Evolutionary conservation across 1,284 basidiomycete species (phyloP).

Genomic region (Ceratobasidium sp.): DNA sequence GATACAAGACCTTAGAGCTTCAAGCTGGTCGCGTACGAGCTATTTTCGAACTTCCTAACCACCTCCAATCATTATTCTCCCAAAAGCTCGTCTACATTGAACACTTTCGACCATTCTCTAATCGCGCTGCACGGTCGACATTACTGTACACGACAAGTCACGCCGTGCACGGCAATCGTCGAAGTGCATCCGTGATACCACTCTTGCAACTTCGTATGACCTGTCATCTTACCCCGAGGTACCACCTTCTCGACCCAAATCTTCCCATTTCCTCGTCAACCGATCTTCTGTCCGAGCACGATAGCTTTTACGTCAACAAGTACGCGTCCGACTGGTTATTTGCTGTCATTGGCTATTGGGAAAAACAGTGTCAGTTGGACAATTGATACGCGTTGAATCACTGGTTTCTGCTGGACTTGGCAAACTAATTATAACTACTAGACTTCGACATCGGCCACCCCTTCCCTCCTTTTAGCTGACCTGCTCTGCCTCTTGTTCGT

Average conservation of each 20-base stretch:
- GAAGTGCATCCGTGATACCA: not conserved
- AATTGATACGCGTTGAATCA: too few relatives aligned
- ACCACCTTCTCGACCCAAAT: not conserved
- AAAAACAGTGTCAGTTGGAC: not conserved
- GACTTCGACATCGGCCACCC: too few relatives aligned
- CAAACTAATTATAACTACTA: too few relatives aligned
- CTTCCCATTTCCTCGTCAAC: not conserved
- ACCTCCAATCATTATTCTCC: not conserved
- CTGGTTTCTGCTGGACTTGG: too few relatives aligned
- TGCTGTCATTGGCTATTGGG: not conserved
- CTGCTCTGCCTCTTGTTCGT: too few relatives aligned
- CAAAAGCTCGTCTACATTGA: slow-evolving; percentile 19
- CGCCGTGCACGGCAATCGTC: not conserved
- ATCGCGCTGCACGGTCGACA: not conserved
- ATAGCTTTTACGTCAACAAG: slow-evolving; percentile 17
- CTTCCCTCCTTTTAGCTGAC: too few relatives aligned
- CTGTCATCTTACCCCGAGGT: slow-evolving; percentile 21
- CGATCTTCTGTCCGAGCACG: not conserved
- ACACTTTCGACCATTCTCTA: not conserved
- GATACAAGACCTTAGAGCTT: not conserved
- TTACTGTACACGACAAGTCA: not conserved
- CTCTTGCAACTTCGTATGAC: not conserved
- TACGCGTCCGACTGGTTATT: not conserved
- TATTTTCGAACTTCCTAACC: slow-evolving; percentile 11
- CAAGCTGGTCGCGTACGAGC: slow-evolving; percentile 9